Evolutionary conservation across 176 grass and related monocot genomes (phyloP).

Genomic region (Triticum dicoccoides): DNA sequence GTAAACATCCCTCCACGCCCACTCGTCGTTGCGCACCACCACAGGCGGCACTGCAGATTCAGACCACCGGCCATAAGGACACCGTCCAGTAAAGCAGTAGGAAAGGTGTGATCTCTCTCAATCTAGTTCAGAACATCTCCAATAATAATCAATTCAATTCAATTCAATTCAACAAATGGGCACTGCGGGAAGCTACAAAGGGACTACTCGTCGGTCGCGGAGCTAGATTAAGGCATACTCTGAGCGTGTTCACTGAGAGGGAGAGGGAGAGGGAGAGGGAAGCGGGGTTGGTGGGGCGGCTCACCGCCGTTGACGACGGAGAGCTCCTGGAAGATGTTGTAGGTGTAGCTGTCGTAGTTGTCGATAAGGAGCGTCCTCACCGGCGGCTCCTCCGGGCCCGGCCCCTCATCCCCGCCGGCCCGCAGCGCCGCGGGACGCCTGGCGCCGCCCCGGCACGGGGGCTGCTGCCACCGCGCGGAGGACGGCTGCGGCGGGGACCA

Average conservation of each 20-base stretch:
- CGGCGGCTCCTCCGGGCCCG: not conserved
- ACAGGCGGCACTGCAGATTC: constrained; percentile 50
- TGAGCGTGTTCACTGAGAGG: not conserved
- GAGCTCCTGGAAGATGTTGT: constrained; percentile 95
- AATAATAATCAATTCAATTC: no score
- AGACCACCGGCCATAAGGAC: not conserved
- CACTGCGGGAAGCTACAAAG: not conserved
- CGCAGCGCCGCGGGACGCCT: not conserved
- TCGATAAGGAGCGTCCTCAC: constrained; percentile 90
- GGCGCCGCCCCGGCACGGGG: not conserved
- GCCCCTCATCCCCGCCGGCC: constrained; percentile 5
- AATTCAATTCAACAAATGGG: not conserved
- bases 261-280: not conserved
- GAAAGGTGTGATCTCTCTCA: not conserved
- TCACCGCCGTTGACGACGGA: constrained; percentile 89
- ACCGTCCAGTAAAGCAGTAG: not conserved
- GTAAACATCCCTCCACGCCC: constrained; percentile 74
- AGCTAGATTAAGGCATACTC: not conserved
- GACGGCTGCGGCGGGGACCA: not conserved
- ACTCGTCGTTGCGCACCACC: constrained; percentile 92
- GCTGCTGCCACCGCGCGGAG: not conserved
- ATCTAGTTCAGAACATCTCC: no score
- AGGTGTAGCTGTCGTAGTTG: constrained; percentile 98
- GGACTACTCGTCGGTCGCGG: not conserved
- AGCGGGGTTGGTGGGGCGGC: not conserved